phyloP scores from a whole-genome alignment of 2,329 filamentous ascomycete species.

The Pyrenochaeta sp. region DNA sequence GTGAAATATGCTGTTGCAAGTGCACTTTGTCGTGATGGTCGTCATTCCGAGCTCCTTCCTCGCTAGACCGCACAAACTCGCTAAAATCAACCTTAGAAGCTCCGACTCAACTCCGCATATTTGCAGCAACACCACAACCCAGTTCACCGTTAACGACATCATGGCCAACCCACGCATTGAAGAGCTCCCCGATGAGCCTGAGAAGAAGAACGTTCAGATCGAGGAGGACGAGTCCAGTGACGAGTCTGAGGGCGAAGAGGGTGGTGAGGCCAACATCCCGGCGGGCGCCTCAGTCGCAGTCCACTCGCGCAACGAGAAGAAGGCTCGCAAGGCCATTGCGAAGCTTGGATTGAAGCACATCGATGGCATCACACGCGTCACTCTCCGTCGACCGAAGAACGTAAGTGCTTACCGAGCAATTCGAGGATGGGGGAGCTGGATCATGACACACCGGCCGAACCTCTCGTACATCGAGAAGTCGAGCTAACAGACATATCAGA shows the following conservation, averaged over 20 bases:
- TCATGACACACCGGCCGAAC: slow-evolving; percentile 12
- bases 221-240: slow-evolving; percentile 76
- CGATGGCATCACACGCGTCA: slow-evolving; percentile 96
- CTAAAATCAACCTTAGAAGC: slow-evolving; percentile 29
- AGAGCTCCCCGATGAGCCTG: slow-evolving; percentile 90
- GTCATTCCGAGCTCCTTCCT: slow-evolving; percentile 21
- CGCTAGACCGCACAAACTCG: slow-evolving; percentile 39
- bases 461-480: slow-evolving; percentile 10
- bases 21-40: slow-evolving; percentile 8
- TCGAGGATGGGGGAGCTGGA: slow-evolving; percentile 15
- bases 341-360: slow-evolving; percentile 98
- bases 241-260: slow-evolving; percentile 79
- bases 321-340: slow-evolving; percentile 98
- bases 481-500: slow-evolving; percentile 62
- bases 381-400: slow-evolving; percentile 97
- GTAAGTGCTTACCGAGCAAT: slow-evolving; percentile 67
- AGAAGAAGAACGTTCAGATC: slow-evolving; percentile 78
- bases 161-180: slow-evolving; percentile 99
- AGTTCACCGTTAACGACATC: slow-evolving; percentile 56
- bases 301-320: slow-evolving; percentile 99
- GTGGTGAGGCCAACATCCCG: slow-evolving; percentile 73
- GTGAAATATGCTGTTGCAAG: slow-evolving; percentile 4
- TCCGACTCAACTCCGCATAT: slow-evolving; percentile 24
- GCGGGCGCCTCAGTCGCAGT: slow-evolving; percentile 88
- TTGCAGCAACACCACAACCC: slow-evolving; percentile 22